These are phyloP conservation scores for Podaxis mareebaensis DNA, from an alignment of 768 basidiomycete species.

Conservation along the genomic window DNA sequence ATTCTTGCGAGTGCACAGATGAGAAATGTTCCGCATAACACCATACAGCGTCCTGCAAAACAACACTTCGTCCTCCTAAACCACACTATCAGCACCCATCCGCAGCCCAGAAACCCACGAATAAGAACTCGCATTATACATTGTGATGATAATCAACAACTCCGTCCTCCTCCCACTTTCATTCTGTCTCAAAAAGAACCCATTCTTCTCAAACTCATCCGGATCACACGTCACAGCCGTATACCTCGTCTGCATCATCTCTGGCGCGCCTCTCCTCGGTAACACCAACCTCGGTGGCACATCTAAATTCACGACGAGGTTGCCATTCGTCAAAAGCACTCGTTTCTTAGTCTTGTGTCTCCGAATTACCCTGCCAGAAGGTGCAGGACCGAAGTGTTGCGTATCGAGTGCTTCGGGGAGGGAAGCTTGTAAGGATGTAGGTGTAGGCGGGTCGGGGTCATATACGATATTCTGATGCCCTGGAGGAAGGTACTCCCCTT, in stretches of 20 bases:
- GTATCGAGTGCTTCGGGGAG: slow-evolving; percentile 62
- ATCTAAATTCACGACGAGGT: slow-evolving; percentile 80
- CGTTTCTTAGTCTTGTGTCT: slow-evolving; percentile 77
- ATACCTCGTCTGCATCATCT: slow-evolving; percentile 74
- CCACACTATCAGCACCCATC: slow-evolving; percentile 4
- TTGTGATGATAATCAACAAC: slow-evolving; percentile 91
- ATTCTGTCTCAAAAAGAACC: slow-evolving; percentile 85
- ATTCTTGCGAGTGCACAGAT: slow-evolving; percentile 81
- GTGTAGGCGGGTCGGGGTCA: slow-evolving; percentile 44
- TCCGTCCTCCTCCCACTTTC: slow-evolving; percentile 81
- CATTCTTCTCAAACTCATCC: slow-evolving; percentile 82
- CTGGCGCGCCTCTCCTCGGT: slow-evolving; percentile 66
- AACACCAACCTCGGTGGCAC: slow-evolving; percentile 86
- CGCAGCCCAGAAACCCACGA: not conserved
- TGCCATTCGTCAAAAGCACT: slow-evolving; percentile 83
- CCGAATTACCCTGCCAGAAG: slow-evolving; percentile 73
- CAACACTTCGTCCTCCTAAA: slow-evolving; percentile 82
- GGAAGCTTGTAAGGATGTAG: slow-evolving; percentile 35
- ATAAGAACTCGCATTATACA: slow-evolving; percentile 81
- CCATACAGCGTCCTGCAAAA: slow-evolving; percentile 94
- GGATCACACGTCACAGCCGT: slow-evolving; percentile 95
- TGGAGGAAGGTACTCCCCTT: slow-evolving; percentile 26
- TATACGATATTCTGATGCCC: slow-evolving; percentile 32
- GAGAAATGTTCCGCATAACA: slow-evolving; percentile 86
- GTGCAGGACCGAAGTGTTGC: slow-evolving; percentile 87